Evolutionary conservation across 768 basidiomycete genomes (phyloP).

Genomic region (Xerocomellus intermedius): DNA sequence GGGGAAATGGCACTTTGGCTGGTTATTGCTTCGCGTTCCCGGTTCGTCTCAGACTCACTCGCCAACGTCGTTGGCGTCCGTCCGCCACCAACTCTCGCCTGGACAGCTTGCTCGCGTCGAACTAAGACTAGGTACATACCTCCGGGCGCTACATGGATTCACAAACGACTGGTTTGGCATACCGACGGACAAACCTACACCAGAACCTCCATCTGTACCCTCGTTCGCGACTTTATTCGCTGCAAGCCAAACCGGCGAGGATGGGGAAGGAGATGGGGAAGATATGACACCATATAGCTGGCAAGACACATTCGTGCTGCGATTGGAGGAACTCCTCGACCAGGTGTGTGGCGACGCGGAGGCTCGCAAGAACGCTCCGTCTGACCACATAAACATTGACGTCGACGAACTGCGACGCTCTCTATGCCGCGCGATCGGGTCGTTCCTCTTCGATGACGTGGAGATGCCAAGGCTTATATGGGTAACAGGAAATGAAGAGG

Average conservation of each 20-base stretch:
- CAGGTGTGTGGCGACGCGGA: constrained; percentile 34
- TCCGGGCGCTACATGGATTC: constrained; percentile 65
- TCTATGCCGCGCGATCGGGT: constrained; percentile 70
- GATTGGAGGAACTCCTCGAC: constrained; percentile 57
- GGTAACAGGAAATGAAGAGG: constrained; percentile 58
- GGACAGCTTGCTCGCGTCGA: constrained; percentile 49
- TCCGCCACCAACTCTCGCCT: constrained; percentile 35
- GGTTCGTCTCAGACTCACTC: constrained; percentile 36
- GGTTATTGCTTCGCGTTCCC: constrained; percentile 35
- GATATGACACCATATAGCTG: constrained; percentile 52
- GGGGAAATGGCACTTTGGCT: constrained; percentile 23
- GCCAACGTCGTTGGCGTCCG: constrained; percentile 33
- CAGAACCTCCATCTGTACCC: constrained; percentile 33
- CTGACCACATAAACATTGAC: constrained; percentile 17
- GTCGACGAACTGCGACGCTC: constrained; percentile 45
- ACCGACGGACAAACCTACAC: constrained; percentile 33
- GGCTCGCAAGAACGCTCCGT: constrained; percentile 11
- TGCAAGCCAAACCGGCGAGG: constrained; percentile 2
- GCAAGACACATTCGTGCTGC: constrained; percentile 68
- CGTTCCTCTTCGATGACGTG: constrained; percentile 75
- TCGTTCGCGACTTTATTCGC: constrained; percentile 12
- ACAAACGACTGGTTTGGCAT: constrained; percentile 77
- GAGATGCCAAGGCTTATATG: constrained; percentile 67
- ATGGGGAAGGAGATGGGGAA: constrained; percentile 15
- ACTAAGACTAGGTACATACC: constrained; percentile 56